Base-by-base conservation (phyloP, 2,329 filamentous ascomycete genomes). In the Pseudogymnoascus verrucosus region DNA sequence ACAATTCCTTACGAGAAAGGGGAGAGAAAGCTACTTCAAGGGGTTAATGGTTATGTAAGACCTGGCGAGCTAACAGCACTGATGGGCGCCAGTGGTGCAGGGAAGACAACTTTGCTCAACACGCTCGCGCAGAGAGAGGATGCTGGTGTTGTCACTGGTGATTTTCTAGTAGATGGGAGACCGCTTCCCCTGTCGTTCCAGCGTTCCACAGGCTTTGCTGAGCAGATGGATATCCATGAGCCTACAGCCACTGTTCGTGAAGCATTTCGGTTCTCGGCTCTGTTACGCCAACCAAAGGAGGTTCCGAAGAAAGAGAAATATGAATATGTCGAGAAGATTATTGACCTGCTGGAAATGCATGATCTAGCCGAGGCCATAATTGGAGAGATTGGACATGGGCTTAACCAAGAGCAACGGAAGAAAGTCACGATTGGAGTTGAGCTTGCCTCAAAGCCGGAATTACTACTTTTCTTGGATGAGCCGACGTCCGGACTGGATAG, bases 391-490 rank as follows among this genome's bases (percentile, higher is more conserved):
- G 91, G 91, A 65, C 90, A 93, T 78, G 91, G 90, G 76, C 81
- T 90, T 37, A 89, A 89, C 70, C 83, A 85, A 11, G 84, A 86
- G 69, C 84, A 87, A 74, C 79, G 84, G 57, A 86, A 86, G 75
- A 89, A 91, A 71, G 82, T 96, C 5, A 96, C 92, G 0, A 96
- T 97, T 67, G 93, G 91, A 75, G 91, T 96, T 26, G 93, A 97
- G 74, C 83, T 97, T 31, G 92, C 91, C 36, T 92, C 93, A 8
- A 96, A 93, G 78, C 93, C 93, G 5, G 86, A 90, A 51, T 81
- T 96, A 62, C 81, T 96, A 64, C 84, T 96, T 60, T 96, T 96
- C 78, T 84, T 96, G 51, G 92, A 96, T 71, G 93, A 98, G 76
- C 93, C 93, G 16, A 96, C 92, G 3, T 96, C 91, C 39, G 92